Conservation (phyloP, 2,329 filamentous ascomycete genomes). For the Macrophomina tecta region DNA sequence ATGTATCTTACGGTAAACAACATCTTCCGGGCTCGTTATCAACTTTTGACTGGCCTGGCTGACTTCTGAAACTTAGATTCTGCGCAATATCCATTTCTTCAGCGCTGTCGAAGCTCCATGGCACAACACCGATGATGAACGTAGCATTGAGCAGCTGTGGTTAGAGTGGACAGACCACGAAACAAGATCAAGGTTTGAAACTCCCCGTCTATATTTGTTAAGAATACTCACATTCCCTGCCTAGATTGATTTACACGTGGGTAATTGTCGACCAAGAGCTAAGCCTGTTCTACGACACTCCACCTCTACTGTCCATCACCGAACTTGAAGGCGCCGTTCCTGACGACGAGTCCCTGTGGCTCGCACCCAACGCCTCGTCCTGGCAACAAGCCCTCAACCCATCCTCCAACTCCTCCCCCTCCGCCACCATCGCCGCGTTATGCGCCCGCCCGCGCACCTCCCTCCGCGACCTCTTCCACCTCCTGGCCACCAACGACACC, state of each 20-base stretch:
- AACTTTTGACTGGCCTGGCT: not conserved
- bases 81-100: constrained; percentile 9
- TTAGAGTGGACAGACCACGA: constrained; percentile 16
- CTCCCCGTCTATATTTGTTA: not conserved
- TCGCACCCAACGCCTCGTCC: constrained; percentile 52
- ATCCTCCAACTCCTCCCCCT: not conserved
- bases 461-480: not conserved
- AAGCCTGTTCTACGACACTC: constrained; percentile 64
- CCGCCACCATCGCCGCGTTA: not conserved
- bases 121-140: not conserved
- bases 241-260: constrained; percentile 65
- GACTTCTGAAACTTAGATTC: not conserved
- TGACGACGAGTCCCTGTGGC: constrained; percentile 58
- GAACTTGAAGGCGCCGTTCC: constrained; percentile 62
- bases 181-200: not conserved
- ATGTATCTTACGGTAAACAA: constrained; percentile 52
- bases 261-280: constrained; percentile 67
- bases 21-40: not conserved
- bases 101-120: not conserved
- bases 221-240: not conserved
- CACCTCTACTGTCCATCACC: constrained; percentile 52
- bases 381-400: constrained; percentile 47
- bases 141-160: constrained; percentile 3
- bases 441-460: not conserved
- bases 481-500: not conserved